Percentiles rank a stretch among this genome's conserved stretches.
Evolutionary conservation across 2,329 filamentous ascomycete species (phyloP).

Genomic region (Cadophora sp.): DNA sequence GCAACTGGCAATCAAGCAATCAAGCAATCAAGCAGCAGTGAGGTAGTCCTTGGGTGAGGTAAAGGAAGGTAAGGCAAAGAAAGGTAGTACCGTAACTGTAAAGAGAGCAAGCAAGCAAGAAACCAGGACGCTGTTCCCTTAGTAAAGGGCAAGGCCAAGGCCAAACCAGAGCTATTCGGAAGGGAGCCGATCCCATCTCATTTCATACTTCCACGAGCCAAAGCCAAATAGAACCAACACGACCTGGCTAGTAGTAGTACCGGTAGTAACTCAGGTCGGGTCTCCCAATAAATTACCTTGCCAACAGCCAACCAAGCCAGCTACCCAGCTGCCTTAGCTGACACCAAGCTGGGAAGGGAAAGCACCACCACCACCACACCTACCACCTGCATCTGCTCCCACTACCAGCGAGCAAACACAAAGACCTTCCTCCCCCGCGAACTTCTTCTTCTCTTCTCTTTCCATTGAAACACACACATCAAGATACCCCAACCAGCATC

Average conservation of each 20-base stretch:
- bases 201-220: not conserved
- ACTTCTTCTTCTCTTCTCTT: slow-evolving; percentile 10
- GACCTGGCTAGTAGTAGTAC: no score
- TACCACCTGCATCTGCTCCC: not conserved
- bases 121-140: not conserved
- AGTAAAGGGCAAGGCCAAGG: not conserved
- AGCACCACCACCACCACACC: not conserved
- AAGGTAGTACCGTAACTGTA: not conserved
- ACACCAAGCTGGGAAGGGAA: slow-evolving; percentile 6
- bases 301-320: slow-evolving; percentile 1
- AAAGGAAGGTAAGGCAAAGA: no score
- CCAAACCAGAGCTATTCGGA: not conserved
- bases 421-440: slow-evolving; percentile 8
- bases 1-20: not conserved
- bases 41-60: not conserved
- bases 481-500: slow-evolving; percentile 11
- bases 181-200: slow-evolving; percentile 12
- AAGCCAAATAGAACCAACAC: no score
- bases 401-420: slow-evolving; percentile 6
- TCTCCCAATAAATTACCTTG: not conserved
- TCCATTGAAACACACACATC: not conserved
- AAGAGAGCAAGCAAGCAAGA: slow-evolving; percentile 8
- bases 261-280: no score
- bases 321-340: not conserved
- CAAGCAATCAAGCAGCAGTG: not conserved